These are phyloP conservation scores for Starmera stellimalicola DNA, from an alignment of 1,139 yeast species.

Conservation along the genomic window DNA sequence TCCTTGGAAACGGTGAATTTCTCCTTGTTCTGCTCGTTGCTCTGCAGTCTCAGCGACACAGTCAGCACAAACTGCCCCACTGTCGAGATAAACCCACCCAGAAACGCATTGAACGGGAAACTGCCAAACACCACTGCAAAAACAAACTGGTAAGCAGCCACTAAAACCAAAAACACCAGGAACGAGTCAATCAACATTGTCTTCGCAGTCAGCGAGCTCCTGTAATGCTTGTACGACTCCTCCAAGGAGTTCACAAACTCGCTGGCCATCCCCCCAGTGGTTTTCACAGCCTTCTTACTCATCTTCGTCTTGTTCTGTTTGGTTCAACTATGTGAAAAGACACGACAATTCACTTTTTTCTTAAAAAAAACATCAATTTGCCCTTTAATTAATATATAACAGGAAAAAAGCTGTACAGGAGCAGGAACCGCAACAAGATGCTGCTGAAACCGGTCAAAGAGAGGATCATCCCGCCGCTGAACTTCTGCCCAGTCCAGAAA, in stretches of 20 bases:
- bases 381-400: too few relatives aligned
- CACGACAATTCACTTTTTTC: too few relatives aligned
- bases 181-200: conserved; percentile 69
- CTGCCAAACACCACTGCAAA: conserved; percentile 75
- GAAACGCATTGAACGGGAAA: conserved; percentile 94
- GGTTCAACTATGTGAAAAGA: too few relatives aligned
- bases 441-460: neutral
- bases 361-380: too few relatives aligned
- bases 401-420: too few relatives aligned
- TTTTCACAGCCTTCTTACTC: too few relatives aligned
- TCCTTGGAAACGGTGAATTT: conserved; percentile 59
- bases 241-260: conserved; percentile 42
- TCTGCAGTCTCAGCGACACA: conserved; percentile 70
- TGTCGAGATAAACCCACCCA: conserved; percentile 86
- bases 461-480: conserved; percentile 83
- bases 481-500: conserved; percentile 89
- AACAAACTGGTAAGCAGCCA: conserved; percentile 71
- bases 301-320: too few relatives aligned
- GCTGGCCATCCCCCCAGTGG: too few relatives aligned
- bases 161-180: conserved; percentile 58
- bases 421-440: too few relatives aligned
- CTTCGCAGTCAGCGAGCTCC: conserved; percentile 22
- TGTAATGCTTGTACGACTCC: conserved; percentile 40
- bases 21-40: conserved; percentile 28
- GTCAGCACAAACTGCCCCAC: conserved; percentile 94